Percentiles rank a stretch among this genome's conserved stretches.
Conservation (phyloP, 73 alveolate species). For the Paramecium pentaurelia region DNA sequence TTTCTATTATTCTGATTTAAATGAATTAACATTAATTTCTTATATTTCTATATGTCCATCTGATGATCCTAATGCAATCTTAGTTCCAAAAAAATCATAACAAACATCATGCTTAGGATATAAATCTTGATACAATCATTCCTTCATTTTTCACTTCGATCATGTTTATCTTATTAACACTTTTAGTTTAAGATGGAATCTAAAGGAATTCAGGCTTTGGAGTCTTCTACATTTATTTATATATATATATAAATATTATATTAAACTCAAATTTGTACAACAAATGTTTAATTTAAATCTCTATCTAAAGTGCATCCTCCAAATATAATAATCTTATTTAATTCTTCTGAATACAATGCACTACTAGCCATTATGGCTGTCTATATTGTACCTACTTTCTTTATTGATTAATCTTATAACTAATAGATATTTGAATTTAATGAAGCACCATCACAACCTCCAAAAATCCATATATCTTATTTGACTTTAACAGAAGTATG, state of each 20-base stretch:
- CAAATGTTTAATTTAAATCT: not conserved
- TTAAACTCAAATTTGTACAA: not conserved
- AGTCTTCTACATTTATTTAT: not conserved
- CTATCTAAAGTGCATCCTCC: conserved; percentile 33
- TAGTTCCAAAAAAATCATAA: conserved; percentile 71
- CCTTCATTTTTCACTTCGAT: not conserved
- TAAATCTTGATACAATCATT: not conserved
- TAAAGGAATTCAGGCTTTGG: not conserved
- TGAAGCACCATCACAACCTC: conserved; percentile 33
- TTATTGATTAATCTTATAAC: not conserved
- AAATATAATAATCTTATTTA: not conserved
- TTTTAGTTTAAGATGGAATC: not conserved
- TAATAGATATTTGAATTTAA: not conserved
- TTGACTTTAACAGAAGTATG: not conserved
- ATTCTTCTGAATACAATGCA: not conserved
- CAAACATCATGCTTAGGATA: conserved; percentile 58
- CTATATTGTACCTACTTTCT: not conserved
- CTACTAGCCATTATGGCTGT: conserved; percentile 22
- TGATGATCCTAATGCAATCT: conserved; percentile 64
- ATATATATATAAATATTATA: not conserved
- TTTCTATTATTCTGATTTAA: not conserved
- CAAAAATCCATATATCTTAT: not conserved
- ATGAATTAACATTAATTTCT: not conserved
- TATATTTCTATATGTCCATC: conserved; percentile 61
- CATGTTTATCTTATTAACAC: conserved; percentile 23